Percentiles rank a stretch among this genome's conserved stretches.
Conservation (phyloP, 495 filamentous ascomycete genomes). For the Xylaria cubensis region DNA sequence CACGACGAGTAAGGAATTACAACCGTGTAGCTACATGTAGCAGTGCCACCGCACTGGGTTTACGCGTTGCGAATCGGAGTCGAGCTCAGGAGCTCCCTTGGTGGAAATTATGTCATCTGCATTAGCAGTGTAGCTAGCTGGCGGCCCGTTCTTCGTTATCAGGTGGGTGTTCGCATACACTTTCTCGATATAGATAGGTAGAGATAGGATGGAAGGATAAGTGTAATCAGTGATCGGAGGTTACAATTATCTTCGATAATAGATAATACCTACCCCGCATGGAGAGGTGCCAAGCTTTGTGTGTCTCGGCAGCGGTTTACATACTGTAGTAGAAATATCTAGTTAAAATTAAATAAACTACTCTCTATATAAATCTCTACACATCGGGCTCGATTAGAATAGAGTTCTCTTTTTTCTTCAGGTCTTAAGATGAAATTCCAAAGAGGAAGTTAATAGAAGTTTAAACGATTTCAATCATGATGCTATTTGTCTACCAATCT, state of each 20-base stretch:
- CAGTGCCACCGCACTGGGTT: slow-evolving; percentile 2
- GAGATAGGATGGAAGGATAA: neutral
- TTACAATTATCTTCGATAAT: neutral
- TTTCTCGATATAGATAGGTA: neutral
- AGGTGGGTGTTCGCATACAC: neutral
- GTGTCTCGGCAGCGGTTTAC: too few relatives aligned
- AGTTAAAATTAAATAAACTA: too few relatives aligned
- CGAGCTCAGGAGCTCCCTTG: neutral
- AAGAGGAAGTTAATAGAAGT: neutral
- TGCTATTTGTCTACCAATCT: slow-evolving; percentile 16
- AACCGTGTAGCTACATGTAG: neutral
- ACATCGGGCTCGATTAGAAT: too few relatives aligned
- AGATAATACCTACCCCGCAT: neutral
- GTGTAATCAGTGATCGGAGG: neutral
- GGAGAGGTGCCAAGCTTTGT: neutral
- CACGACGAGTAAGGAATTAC: neutral
- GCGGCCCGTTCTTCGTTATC: neutral
- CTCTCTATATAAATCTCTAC: too few relatives aligned
- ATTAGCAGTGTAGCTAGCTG: neutral
- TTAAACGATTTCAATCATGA: neutral
- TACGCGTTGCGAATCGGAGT: neutral
- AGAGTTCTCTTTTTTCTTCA: too few relatives aligned
- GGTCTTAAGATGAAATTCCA: neutral
- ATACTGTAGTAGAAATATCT: too few relatives aligned
- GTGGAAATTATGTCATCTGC: neutral